phyloP scores from a whole-genome alignment of 257 asterid genomes.

The Petunia secreta region DNA sequence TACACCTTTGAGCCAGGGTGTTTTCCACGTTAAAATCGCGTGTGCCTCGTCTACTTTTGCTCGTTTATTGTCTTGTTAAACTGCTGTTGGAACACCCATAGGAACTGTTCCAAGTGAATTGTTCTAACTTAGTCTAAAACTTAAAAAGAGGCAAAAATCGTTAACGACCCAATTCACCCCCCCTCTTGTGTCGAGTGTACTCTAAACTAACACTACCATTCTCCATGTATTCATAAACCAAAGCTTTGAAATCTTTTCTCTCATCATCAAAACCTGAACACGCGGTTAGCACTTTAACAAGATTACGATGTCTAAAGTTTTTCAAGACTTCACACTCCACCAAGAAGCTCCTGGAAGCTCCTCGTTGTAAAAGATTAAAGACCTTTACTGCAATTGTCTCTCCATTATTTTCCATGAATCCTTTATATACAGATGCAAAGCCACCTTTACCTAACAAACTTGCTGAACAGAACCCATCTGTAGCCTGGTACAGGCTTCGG shows the following conservation, averaged over 20 bases:
- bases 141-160: too few relatives aligned
- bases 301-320: slow-evolving; percentile 37
- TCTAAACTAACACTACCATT: too few relatives aligned
- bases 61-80: too few relatives aligned
- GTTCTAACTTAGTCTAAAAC: too few relatives aligned
- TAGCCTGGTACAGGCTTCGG: slow-evolving; percentile 28
- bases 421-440: slow-evolving; percentile 35
- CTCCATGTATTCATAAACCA: slow-evolving; percentile 37
- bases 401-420: slow-evolving; percentile 28
- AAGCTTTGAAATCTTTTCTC: slow-evolving; percentile 37
- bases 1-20: too few relatives aligned
- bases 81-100: too few relatives aligned
- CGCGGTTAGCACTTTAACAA: slow-evolving; percentile 35
- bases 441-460: slow-evolving; percentile 39
- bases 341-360: slow-evolving; percentile 34
- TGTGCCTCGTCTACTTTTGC: too few relatives aligned
- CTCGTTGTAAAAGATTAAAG: slow-evolving; percentile 28
- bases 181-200: too few relatives aligned
- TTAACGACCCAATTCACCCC: too few relatives aligned
- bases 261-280: slow-evolving; percentile 26
- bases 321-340: slow-evolving; percentile 38
- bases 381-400: slow-evolving; percentile 38
- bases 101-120: too few relatives aligned
- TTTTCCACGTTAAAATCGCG: too few relatives aligned
- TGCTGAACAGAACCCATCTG: slow-evolving; percentile 34